These are phyloP conservation scores for Botrytis hyacinthi DNA, from an alignment of 2,329 filamentous ascomycete genomes.

Conservation along the genomic window DNA sequence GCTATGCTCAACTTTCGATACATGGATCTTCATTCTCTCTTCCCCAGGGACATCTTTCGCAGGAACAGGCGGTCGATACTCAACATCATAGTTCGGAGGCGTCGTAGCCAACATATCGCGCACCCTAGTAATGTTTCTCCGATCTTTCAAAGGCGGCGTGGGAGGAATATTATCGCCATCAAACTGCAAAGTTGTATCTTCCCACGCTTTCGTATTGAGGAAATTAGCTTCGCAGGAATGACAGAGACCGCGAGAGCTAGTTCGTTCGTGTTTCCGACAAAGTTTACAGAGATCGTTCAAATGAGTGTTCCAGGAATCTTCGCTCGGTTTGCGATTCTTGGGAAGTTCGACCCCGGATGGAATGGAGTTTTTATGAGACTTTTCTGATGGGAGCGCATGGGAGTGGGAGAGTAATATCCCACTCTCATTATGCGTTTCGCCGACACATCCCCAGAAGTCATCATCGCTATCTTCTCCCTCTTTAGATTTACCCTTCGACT, in stretches of 20 bases:
- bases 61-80: neutral
- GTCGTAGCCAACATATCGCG: neutral
- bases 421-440: constrained; percentile 6
- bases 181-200: neutral
- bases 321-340: neutral
- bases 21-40: neutral
- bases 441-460: constrained; percentile 10
- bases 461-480: constrained; percentile 3
- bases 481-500: neutral
- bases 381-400: neutral
- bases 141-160: constrained; percentile 7
- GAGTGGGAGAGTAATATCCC: neutral
- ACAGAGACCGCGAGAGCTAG: neutral
- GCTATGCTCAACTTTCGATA: neutral
- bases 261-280: neutral
- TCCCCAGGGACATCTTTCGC: neutral
- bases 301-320: neutral
- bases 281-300: neutral
- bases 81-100: neutral
- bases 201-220: neutral
- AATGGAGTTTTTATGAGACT: neutral
- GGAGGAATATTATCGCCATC: neutral
- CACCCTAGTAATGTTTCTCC: neutral
- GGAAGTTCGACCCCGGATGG: neutral
- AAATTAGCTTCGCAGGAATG: neutral